phyloP scores from a whole-genome alignment of 1,284 basidiomycete genomes.

The Cryptococcus hybrid region DNA sequence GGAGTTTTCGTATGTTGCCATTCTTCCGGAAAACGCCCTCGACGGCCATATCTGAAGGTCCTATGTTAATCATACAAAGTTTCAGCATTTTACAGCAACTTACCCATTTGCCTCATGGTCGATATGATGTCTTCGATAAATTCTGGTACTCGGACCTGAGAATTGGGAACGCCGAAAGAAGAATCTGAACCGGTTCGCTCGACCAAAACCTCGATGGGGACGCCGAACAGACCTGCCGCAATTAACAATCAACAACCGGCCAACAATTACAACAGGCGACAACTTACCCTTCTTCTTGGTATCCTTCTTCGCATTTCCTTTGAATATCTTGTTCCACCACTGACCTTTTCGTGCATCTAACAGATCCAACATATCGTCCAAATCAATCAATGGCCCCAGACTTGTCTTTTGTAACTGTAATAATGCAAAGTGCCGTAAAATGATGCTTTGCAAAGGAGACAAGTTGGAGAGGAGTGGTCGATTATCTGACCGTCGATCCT shows the following conservation, averaged over 20 bases:
- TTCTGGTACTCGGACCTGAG: slow-evolving; percentile 80
- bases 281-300: slow-evolving; percentile 81
- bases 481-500: slow-evolving; percentile 51
- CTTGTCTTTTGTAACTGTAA: slow-evolving; percentile 73
- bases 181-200: slow-evolving; percentile 95
- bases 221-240: slow-evolving; percentile 73
- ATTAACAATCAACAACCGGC: neutral
- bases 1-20: slow-evolving; percentile 91
- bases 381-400: slow-evolving; percentile 75
- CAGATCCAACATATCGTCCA: slow-evolving; percentile 91
- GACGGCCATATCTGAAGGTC: slow-evolving; percentile 81
- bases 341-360: slow-evolving; percentile 90
- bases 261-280: slow-evolving; percentile 15
- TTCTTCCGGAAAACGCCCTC: slow-evolving; percentile 99
- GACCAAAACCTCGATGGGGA: slow-evolving; percentile 91
- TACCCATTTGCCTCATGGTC: slow-evolving; percentile 99
- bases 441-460: slow-evolving; percentile 76
- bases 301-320: slow-evolving; percentile 78
- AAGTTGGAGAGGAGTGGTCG: slow-evolving; percentile 71
- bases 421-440: slow-evolving; percentile 90
- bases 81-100: slow-evolving; percentile 41
- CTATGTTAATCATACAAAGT: slow-evolving; percentile 6
- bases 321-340: slow-evolving; percentile 97
- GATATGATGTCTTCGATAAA: slow-evolving; percentile 98
- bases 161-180: slow-evolving; percentile 51